phyloP scores from a whole-genome alignment of 768 basidiomycete species.

The Tulasnella sp. region DNA sequence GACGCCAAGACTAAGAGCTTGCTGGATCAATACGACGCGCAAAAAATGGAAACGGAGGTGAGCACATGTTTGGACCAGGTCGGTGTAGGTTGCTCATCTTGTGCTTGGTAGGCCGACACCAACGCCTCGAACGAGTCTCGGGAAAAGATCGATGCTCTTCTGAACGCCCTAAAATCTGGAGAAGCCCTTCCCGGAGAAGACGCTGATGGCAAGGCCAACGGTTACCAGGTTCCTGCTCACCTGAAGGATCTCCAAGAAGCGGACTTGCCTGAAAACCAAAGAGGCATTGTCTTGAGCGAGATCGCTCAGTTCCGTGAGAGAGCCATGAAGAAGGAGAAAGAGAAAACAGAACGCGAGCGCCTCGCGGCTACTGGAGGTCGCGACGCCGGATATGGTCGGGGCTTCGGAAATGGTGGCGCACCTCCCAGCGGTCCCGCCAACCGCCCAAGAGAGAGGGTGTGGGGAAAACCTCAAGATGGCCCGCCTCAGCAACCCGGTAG shows the following conservation, averaged over 20 bases:
- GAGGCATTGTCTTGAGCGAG: conserved; percentile 90
- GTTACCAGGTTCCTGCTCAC: conserved; percentile 92
- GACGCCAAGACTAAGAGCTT: conserved; percentile 92
- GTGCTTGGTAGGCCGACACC: conserved; percentile 29
- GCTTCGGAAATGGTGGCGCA: conserved; percentile 4
- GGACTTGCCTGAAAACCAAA: conserved; percentile 90
- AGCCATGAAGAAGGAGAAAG: conserved; percentile 84
- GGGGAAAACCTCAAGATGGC: conserved; percentile 53
- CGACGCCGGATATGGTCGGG: conserved; percentile 9
- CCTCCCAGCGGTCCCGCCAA: conserved; percentile 56
- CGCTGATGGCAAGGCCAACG: conserved; percentile 34
- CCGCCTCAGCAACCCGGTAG: conserved; percentile 54
- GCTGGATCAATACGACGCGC: conserved; percentile 77
- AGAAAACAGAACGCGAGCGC: conserved; percentile 53
- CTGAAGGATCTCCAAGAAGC: conserved; percentile 94
- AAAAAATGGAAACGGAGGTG: conserved; percentile 79
- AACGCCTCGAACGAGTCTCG: conserved; percentile 18
- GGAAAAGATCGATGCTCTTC: conserved; percentile 29
- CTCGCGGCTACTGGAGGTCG: background rate
- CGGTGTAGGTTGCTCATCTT: background rate
- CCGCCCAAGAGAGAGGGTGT: conserved; percentile 62
- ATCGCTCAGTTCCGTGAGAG: conserved; percentile 95
- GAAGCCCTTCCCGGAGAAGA: conserved; percentile 24
- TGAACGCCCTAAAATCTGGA: conserved; percentile 23
- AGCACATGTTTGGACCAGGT: conserved; percentile 37